Evolutionary conservation across 208 protist species (phyloP).

Genomic region (Acanthamoeba triangularis): DNA sequence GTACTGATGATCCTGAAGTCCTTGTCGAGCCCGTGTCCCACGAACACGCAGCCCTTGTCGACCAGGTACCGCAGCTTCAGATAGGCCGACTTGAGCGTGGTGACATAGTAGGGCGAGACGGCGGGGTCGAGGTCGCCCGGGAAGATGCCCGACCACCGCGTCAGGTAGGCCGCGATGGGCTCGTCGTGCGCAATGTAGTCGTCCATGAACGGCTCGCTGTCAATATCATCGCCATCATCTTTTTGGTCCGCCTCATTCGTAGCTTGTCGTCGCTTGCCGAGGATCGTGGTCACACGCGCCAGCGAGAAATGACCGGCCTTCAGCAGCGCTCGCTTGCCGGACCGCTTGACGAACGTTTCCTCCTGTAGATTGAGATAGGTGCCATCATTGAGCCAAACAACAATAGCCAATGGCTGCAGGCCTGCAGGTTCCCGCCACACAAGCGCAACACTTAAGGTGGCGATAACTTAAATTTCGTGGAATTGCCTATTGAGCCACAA

Average conservation of each 20-base stretch:
- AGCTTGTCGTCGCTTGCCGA: slow-evolving; percentile 19
- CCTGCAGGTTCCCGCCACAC: too few relatives aligned
- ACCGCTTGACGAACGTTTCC: slow-evolving; percentile 75
- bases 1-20: slow-evolving; percentile 97
- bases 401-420: too few relatives aligned
- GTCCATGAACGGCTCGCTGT: slow-evolving; percentile 86
- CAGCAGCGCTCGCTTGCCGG: slow-evolving; percentile 85
- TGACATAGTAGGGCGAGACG: slow-evolving; percentile 95
- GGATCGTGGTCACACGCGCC: slow-evolving; percentile 86
- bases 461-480: background rate
- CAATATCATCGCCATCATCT: background rate
- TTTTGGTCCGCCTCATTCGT: background rate
- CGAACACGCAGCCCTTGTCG: slow-evolving; percentile 96
- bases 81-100: slow-evolving; percentile 96
- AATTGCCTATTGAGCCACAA: background rate
- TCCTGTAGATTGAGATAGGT: background rate
- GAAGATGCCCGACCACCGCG: slow-evolving; percentile 94
- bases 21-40: slow-evolving; percentile 97
- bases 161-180: slow-evolving; percentile 89
- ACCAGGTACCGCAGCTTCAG: slow-evolving; percentile 96
- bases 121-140: slow-evolving; percentile 96
- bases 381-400: too few relatives aligned
- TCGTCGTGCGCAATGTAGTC: slow-evolving; percentile 89
- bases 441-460: background rate
- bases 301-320: slow-evolving; percentile 84